Percentiles rank a stretch among this genome's conserved stretches.
phyloP scores from a whole-genome alignment of 495 filamentous ascomycete species.

The Chlorociboria aeruginascens region DNA sequence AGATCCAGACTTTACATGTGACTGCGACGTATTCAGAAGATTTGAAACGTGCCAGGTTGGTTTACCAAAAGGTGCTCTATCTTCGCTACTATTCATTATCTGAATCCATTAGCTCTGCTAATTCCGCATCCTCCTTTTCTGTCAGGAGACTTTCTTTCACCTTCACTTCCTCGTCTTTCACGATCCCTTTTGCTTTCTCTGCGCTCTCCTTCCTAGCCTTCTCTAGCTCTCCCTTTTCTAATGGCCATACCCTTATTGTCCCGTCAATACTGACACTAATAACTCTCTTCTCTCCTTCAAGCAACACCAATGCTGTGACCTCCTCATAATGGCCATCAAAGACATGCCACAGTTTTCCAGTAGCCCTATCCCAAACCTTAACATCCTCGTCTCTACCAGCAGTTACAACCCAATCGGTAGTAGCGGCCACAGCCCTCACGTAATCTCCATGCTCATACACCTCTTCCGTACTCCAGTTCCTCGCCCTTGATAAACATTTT shows the following conservation, averaged over 20 bases:
- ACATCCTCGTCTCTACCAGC: constrained; percentile 86
- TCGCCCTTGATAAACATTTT: constrained; percentile 56
- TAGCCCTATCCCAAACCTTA: constrained; percentile 69
- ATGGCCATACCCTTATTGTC: constrained; percentile 71
- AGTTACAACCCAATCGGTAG: constrained; percentile 73
- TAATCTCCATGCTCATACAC: constrained; percentile 74
- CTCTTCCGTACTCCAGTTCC: constrained; percentile 57
- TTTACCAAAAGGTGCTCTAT: neutral
- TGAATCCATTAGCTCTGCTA: constrained; percentile 73
- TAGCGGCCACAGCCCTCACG: constrained; percentile 67
- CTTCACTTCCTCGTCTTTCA: constrained; percentile 19
- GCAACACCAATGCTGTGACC: constrained; percentile 63
- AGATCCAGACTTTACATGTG: too few species aligned
- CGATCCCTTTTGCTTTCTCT: constrained; percentile 26
- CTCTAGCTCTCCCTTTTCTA: constrained; percentile 51
- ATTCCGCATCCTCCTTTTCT: constrained; percentile 70
- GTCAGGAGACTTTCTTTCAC: constrained; percentile 36
- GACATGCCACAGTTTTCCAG: constrained; percentile 61
- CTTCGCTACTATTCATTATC: constrained; percentile 9
- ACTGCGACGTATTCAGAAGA: neutral
- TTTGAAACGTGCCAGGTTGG: too few species aligned
- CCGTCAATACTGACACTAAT: constrained; percentile 82
- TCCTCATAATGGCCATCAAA: constrained; percentile 88
- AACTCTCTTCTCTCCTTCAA: constrained; percentile 41
- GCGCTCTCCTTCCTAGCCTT: constrained; percentile 36